Evolutionary conservation across 179 eudicot genomes (phyloP).

Genomic region (Amaranthus tricolor): DNA sequence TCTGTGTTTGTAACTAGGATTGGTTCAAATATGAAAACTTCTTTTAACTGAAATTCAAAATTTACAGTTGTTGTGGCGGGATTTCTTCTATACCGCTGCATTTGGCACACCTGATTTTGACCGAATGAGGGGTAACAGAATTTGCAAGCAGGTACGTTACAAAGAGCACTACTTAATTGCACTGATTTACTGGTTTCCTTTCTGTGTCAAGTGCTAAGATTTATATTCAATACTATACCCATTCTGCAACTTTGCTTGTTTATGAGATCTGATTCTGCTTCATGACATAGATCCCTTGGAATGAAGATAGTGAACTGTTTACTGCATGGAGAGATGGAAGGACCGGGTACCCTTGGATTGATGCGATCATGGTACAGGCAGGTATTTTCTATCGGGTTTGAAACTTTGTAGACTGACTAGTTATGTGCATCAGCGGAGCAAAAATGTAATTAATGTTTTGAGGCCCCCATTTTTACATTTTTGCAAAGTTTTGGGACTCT

Average conservation of each 20-base stretch:
- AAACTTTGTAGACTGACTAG: not conserved
- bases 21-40: not conserved
- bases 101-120: slow-evolving; percentile 82
- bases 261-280: not conserved
- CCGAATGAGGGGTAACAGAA: slow-evolving; percentile 66
- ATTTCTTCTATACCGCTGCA: slow-evolving; percentile 82
- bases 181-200: not conserved
- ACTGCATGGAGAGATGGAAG: slow-evolving; percentile 94
- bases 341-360: slow-evolving; percentile 97
- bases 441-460: no score
- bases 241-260: not conserved
- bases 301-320: slow-evolving; percentile 54
- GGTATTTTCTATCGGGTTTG: slow-evolving; percentile 20
- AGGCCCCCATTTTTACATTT: no score
- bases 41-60: slow-evolving; percentile 17
- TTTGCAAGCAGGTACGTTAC: slow-evolving; percentile 79
- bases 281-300: slow-evolving; percentile 74
- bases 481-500: no score
- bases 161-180: not conserved
- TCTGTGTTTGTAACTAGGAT: not conserved
- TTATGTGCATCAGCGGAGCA: not conserved
- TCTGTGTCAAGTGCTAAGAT: not conserved
- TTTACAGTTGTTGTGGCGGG: slow-evolving; percentile 82
- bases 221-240: not conserved
- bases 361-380: slow-evolving; percentile 93